These are phyloP conservation scores for Coriolopsis trogii DNA, from an alignment of 1,284 basidiomycete genomes.

Conservation along the genomic window DNA sequence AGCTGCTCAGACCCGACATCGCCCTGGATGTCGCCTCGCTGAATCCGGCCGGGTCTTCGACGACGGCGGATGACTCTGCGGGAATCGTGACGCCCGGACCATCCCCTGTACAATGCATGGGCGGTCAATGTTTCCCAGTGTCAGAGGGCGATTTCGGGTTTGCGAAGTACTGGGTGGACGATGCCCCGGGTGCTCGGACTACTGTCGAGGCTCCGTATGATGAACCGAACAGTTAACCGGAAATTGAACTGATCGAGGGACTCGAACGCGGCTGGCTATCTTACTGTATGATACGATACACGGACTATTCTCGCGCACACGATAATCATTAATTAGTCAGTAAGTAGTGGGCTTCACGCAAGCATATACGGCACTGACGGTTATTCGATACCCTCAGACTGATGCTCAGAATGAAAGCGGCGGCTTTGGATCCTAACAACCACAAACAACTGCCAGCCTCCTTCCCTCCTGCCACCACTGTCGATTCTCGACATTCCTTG, in stretches of 20 bases:
- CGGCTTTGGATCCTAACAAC: conserved; percentile 1
- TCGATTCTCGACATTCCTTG: neutral
- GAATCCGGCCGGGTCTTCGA: neutral
- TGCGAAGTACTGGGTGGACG: no score
- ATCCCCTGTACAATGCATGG: conserved; percentile 2
- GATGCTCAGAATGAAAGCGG: neutral
- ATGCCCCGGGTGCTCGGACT: no score
- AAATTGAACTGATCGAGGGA: no score
- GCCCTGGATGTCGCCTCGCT: neutral
- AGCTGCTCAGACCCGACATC: neutral
- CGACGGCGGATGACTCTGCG: neutral
- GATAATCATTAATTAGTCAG: no score
- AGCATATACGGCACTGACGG: neutral
- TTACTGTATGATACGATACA: no score
- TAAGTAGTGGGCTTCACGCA: no score
- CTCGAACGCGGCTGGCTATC: no score
- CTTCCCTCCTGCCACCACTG: neutral
- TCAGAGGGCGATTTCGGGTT: conserved; percentile 1
- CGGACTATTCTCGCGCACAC: no score
- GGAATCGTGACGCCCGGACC: neutral
- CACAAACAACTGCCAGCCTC: neutral
- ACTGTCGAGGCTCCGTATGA: no score
- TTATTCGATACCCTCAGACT: neutral
- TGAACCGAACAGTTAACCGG: no score
- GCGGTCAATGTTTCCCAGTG: neutral